Base-by-base conservation (phyloP, 306 rosid genomes). In the Fragaria vesca region DNA sequence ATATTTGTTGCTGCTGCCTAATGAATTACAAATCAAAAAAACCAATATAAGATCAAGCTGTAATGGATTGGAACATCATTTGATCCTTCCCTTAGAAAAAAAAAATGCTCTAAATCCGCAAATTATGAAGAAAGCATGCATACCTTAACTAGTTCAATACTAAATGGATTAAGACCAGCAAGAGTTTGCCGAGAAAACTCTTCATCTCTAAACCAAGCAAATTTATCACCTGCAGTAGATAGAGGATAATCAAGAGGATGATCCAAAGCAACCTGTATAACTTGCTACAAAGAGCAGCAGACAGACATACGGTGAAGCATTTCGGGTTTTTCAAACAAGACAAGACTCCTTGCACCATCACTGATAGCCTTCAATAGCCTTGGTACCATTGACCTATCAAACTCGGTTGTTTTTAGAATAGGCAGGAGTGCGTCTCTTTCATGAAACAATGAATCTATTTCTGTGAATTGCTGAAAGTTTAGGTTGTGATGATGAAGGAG, bases 151-250 rank as follows among this genome's bases (percentile, higher is more conserved):
- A 86, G 69, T 12, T 65, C 71, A 4, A 83, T 76, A 60, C 79
- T 51, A 18, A 24, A 81, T 45, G 90, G 90, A 28, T 86, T 83
- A 38, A 83, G 86, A 28, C 90, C 90, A 2, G 90, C 81, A 36
- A 86, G 80, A 45, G 90, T 83, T 28, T 86, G 87, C 73, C 87
- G 45, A 20, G 85, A 84, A 81, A 86, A 86, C 48, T 86, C 87
- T 48, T 86, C 85, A 57, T 86, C 89, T 34, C 78, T 78, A 6
- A 83, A 83, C 89, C 85, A 83, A 36, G 80, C 18, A 34, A 86
- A 76, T 28, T 83, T 86, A 42, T 86, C 87, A 45, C 90, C 87
- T 86, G 78, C 18, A 69, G 11, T 3, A 54, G 20, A 2, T 11
- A 36, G 36, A 34, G 38, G 51, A 38, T 38, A 38, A 5, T 4